phyloP scores from a whole-genome alignment of 805 yeast genomes.

The Candida corydali region DNA sequence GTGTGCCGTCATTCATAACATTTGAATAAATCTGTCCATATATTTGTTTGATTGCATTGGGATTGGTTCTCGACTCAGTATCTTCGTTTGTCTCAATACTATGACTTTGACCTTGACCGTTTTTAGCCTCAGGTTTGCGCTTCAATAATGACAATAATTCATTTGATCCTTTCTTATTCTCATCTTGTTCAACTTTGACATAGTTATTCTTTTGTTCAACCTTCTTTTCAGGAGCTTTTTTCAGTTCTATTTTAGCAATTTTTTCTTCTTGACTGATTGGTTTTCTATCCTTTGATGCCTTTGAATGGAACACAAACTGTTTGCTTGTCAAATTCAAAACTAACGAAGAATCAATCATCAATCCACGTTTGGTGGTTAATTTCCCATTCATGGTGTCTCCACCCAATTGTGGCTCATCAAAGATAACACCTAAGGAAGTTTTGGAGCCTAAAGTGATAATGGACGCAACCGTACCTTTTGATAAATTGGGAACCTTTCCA shows the following conservation, averaged over 20 bases:
- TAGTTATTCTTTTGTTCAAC: constrained; percentile 7
- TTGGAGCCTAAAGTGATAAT: constrained; percentile 54
- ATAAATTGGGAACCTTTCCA: constrained; percentile 84
- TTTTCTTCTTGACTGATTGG: constrained; percentile 22
- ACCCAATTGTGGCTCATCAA: constrained; percentile 78
- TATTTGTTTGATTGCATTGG: constrained; percentile 36
- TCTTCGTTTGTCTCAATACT: constrained; percentile 4
- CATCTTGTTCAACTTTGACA: background rate
- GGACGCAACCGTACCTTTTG: constrained; percentile 87
- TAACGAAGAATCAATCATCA: constrained; percentile 75
- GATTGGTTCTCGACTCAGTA: constrained; percentile 14
- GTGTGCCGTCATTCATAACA: constrained; percentile 37
- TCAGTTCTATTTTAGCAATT: constrained; percentile 10
- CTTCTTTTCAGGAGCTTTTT: constrained; percentile 9
- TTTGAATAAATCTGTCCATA: constrained; percentile 41
- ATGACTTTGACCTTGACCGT: constrained; percentile 6
- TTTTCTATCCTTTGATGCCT: constrained; percentile 47
- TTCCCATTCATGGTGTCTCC: constrained; percentile 82
- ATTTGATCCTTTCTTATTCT: constrained; percentile 18
- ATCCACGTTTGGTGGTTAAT: constrained; percentile 73
- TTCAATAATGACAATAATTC: constrained; percentile 29
- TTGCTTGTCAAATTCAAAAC: constrained; percentile 72
- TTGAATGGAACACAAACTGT: constrained; percentile 74
- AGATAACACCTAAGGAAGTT: constrained; percentile 69
- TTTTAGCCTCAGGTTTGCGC: constrained; percentile 13